phyloP scores from a whole-genome alignment of 2,329 filamentous ascomycete species.

The Cladosporium sp. region DNA sequence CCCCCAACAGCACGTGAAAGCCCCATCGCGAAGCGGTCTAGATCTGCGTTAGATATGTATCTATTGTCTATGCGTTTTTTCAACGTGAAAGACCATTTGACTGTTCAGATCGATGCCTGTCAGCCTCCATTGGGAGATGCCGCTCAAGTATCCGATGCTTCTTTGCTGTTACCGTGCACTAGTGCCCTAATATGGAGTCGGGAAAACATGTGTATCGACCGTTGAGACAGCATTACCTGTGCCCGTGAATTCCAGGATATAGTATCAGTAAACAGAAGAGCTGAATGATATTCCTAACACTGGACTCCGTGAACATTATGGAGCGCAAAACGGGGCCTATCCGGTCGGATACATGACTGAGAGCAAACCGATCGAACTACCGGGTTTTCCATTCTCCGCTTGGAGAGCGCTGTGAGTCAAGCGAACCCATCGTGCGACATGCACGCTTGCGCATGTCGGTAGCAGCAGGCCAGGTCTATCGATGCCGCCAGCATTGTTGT shows the following conservation, averaged over 20 bases:
- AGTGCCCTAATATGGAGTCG: not conserved
- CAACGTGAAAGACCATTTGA: not conserved
- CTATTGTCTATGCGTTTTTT: not conserved
- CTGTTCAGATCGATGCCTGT: not conserved
- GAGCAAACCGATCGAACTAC: not conserved
- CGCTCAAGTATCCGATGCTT: not conserved
- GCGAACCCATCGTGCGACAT: not conserved
- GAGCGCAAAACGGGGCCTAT: not conserved
- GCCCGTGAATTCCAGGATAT: not conserved
- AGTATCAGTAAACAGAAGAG: too few species aligned
- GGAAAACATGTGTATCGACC: not conserved
- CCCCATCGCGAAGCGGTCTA: not conserved
- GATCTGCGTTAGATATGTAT: not conserved
- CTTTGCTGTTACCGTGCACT: not conserved
- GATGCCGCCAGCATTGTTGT: not conserved
- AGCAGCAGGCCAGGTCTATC: not conserved
- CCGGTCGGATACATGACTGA: not conserved
- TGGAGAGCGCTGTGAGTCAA: not conserved
- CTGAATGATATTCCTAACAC: not conserved
- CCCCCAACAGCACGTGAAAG: constrained; percentile 7
- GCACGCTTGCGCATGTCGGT: not conserved
- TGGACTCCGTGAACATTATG: not conserved
- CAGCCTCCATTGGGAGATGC: not conserved
- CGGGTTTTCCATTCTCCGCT: not conserved
- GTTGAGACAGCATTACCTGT: not conserved